Base-by-base conservation (phyloP, 352 stramenopile species). In the Phytophthora vignae region DNA sequence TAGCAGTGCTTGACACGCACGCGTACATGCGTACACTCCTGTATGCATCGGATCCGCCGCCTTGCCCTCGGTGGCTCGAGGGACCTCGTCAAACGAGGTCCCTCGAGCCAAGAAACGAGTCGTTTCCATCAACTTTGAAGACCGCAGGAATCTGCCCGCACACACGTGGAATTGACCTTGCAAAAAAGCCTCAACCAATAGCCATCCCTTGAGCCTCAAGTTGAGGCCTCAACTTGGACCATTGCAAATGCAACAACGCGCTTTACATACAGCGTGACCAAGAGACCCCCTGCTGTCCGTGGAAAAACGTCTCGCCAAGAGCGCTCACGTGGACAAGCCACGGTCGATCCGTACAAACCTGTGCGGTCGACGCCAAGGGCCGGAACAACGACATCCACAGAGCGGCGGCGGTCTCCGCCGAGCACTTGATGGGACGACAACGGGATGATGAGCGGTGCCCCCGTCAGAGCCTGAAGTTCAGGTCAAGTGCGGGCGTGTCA, bases 401-500 rank as follows among this genome's bases (percentile, higher is more conserved):
- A 44, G 64, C 33, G 60, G 33, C 21, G 44, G 44, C 55, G 33
- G 15, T 27, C 44, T 44, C 53, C 29, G n/a, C 52, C n/a, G 10
- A 64, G 42, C 54, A 69, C 17, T 71, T 53, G 55, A 61, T 66
- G 57, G 57, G 38, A 44, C 15, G 29, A 22, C 67, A n/a, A 74
- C 33, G 15, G 42, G 44, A 60, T 60, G 60, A 69, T 59, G 55
- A 1, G 48, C 57, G 8, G 50, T 54, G 36, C 27, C 4, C 21
- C 27, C 14, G 8, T 52, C 42, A 49, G 42, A 49, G n/a, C 17
- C 42, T 49, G 42, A n/a, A 48, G 14, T n/a, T 48, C 40, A 48
- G 40, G 40, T 49, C 15, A 49, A 59, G 22, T 14, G 64, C 22
- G 22, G 22, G 22, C 22, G 22, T 27, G 22, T 27, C 22, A 22